These are phyloP conservation scores for Penicillium taxi DNA, from an alignment of 495 filamentous ascomycete genomes.

Conservation along the genomic window DNA sequence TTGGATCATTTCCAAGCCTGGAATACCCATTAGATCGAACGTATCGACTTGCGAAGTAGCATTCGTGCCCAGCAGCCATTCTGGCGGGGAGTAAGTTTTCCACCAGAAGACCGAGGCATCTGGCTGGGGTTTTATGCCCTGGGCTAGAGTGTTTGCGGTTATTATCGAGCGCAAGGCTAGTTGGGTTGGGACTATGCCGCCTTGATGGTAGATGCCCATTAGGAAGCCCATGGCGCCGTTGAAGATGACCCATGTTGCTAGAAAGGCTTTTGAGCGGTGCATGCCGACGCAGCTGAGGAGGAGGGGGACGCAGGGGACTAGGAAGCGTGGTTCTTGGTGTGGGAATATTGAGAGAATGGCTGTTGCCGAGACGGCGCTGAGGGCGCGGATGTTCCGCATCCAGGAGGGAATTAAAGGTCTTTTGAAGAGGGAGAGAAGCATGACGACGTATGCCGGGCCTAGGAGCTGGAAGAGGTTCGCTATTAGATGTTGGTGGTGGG, in stretches of 20 bases:
- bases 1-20: conserved; percentile 50
- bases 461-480: conserved; percentile 83
- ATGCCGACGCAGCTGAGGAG: conserved; percentile 73
- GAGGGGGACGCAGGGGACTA: conserved; percentile 82
- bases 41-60: conserved; percentile 50
- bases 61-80: conserved; percentile 73
- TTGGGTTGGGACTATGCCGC: conserved; percentile 80
- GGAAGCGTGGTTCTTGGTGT: conserved; percentile 92
- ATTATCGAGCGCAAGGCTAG: conserved; percentile 40
- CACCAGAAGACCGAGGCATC: conserved; percentile 75
- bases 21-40: conserved; percentile 73
- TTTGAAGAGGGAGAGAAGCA: conserved; percentile 49
- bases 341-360: conserved; percentile 73
- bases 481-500: conserved; percentile 80
- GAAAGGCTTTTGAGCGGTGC: conserved; percentile 55
- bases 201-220: conserved; percentile 93
- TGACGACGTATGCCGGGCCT: conserved; percentile 70
- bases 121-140: conserved; percentile 38
- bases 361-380: conserved; percentile 76
- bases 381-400: conserved; percentile 44
- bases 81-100: conserved; percentile 93
- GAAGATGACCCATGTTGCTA: conserved; percentile 70
- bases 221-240: conserved; percentile 69
- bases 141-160: conserved; percentile 11
- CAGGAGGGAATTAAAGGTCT: conserved; percentile 38